Conservation (phyloP, 441 rosid genomes). For the Raphanus hybrid region DNA sequence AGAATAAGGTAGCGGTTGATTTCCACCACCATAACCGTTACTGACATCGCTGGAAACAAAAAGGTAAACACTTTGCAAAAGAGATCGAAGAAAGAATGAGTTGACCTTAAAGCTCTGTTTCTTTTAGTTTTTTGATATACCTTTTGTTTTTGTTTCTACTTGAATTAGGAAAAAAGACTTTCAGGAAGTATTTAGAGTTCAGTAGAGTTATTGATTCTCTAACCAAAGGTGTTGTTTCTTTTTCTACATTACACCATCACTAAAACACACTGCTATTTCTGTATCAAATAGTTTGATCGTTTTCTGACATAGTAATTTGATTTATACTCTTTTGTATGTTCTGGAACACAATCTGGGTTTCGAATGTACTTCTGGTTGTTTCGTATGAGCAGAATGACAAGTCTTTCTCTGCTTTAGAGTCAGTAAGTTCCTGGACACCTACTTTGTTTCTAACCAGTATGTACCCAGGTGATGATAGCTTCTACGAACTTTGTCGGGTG, state of each 20-base stretch:
- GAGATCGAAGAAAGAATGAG: constrained; percentile 1
- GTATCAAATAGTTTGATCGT: background rate
- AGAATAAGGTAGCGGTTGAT: constrained; percentile 29
- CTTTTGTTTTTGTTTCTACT: too few species aligned
- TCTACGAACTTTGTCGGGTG: too few species aligned
- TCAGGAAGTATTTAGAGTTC: background rate
- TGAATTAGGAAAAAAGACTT: too few species aligned
- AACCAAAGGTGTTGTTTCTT: background rate
- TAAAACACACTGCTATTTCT: background rate
- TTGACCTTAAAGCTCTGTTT: background rate
- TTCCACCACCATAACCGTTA: constrained; percentile 15
- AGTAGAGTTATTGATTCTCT: background rate
- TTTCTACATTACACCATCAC: background rate
- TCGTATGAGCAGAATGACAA: too few species aligned
- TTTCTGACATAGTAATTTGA: background rate
- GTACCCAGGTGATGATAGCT: too few species aligned
- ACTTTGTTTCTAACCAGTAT: too few species aligned
- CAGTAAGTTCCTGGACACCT: background rate
- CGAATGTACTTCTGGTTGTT: background rate
- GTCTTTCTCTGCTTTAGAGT: background rate
- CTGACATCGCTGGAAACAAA: background rate
- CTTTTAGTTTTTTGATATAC: too few species aligned
- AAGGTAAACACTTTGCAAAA: background rate
- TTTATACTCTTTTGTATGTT: background rate
- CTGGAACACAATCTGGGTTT: too few species aligned